A percentile compares a stretch with the other conserved stretches of the same genome.
Evolutionary conservation across 805 yeast genomes (phyloP).

Genomic region (Hanseniaspora taiwanica): DNA sequence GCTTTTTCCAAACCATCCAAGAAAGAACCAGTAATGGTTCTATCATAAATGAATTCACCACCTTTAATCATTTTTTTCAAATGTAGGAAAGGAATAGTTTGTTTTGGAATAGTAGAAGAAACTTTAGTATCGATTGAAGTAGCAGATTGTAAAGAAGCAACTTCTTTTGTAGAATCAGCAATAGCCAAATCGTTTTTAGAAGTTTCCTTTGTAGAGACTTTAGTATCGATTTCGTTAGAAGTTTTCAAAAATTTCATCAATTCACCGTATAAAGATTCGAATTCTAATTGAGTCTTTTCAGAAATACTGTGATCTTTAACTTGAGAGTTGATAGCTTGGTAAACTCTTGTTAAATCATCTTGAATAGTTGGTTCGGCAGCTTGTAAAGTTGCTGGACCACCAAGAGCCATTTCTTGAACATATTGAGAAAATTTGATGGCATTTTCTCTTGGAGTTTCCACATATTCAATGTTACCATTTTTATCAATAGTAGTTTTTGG

Average conservation of each 20-base stretch:
- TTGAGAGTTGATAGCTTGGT: conserved; percentile 69
- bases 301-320: conserved; percentile 34
- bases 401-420: conserved; percentile 91
- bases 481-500: conserved; percentile 82
- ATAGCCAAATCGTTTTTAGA: conserved; percentile 37
- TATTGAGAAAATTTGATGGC: conserved; percentile 93
- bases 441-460: conserved; percentile 77
- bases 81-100: conserved; percentile 90
- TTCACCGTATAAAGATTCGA: conserved; percentile 58
- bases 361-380: conserved; percentile 58
- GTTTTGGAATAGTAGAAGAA: conserved; percentile 59
- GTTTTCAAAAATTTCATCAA: conserved; percentile 56
- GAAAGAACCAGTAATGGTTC: conserved; percentile 59
- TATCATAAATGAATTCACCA: conserved; percentile 79
- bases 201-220: conserved; percentile 39
- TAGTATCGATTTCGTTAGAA: conserved; percentile 57
- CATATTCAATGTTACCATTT: conserved; percentile 76
- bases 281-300: conserved; percentile 52
- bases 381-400: conserved; percentile 68
- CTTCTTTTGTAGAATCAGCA: conserved; percentile 57
- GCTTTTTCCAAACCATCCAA: conserved; percentile 87
- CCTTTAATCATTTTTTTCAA: conserved; percentile 61
- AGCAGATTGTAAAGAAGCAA: conserved; percentile 68
- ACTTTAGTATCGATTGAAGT: conserved; percentile 61
- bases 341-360: conserved; percentile 73